Base-by-base conservation (phyloP, 306 rosid genomes). In the Medicago ruthenica region DNA sequence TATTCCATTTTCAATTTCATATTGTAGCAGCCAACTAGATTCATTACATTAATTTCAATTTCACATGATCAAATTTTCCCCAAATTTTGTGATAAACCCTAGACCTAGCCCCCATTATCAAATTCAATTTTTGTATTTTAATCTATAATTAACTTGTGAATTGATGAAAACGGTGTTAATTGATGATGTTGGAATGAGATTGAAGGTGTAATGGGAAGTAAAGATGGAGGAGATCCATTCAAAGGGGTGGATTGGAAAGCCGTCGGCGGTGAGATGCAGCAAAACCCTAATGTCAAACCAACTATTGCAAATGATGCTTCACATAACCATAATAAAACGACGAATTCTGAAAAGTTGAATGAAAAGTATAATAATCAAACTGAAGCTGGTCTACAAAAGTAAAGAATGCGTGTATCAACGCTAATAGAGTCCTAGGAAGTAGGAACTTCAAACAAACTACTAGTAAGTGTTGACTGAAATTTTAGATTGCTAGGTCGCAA, bases 231-330 rank as follows among this genome's bases (percentile, higher is more conserved):
- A 45, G 98, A 91, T 79, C 97, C 97, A 2, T 91, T 93, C 62
- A 91, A 88, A 85, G 98, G 90, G 62, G 97, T 91, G 70, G 98
- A 93, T 80, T 93, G 93, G 98, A 93, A 88, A 87, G 88, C 91
- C 6, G 91, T 93, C 27, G 98, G 98, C 17, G 82, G 82, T 54
- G 97, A 89, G 7, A 81, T 91, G 86, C 98, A 93, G 84, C 86
- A 88, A 75, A 82, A 93, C 70, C 97, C 97, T 8, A 75, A 88
- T 44, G 86, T 54, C 17, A 68, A 86, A 80, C 94, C 91, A 5
- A 37, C 79, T 7, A 40, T 93, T 17, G 85, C 66, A 87, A 93
- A 86, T 42, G n/a, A n/a, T n/a, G n/a, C n/a, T n/a, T n/a, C n/a
- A 17, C 24, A 53, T 5, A 53, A 53, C 24, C 22, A 53, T 17